Evolutionary conservation across 495 filamentous ascomycete genomes (phyloP), one percentile per base, ranked within the genome.

Genomic region (Chaetomidium leptoderma): DNA sequence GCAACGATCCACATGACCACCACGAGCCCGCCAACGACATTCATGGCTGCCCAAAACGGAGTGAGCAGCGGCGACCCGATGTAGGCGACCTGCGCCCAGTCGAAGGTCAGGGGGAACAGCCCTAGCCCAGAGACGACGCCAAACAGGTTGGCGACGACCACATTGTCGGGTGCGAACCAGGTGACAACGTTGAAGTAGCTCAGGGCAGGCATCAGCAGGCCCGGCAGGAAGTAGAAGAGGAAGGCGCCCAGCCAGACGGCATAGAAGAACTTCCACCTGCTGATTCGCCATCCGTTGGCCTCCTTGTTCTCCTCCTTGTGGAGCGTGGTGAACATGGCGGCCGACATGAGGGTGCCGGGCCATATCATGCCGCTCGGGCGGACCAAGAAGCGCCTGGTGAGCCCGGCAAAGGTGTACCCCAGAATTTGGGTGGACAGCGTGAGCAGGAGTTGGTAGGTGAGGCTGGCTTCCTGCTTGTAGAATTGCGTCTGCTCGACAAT

Each of bases 71-170:
- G 91, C 29, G 88, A 93, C 13, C 89, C 88, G 59, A 92, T 95
- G 63, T 91, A 95, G 9, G 92, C 90, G 40, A 96, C 85, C 72
- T 96, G 92, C 0, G 88, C 84, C 91, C 91, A 96, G 72, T 96
- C 91, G 59, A 96, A 96, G 0, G 91, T 96, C 64, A 96, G 64
- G 4, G 92, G 84, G 49, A 93, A 92, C 58, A 96, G 77, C 3
- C 91, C 91, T 39, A 95, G 75, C 23, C 91, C 90, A 3, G 90
- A 92, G n/a, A 83, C 74, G 32, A 92, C 86, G 4, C 91, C 91
- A 60, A 95, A 93, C 60, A 93, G 66, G 66, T 92, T 92, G 24
- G 90, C 86, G 30, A 92, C 73, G 7, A 91, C 81, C 24, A 86
- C 82, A 63, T 85, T 91, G 26, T 87, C 68, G 1, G 91, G 91